Percentiles rank a stretch among this genome's conserved stretches.
phyloP scores from a whole-genome alignment of 139 green algal species.

The Auxenochlorella pyrenoidosa region DNA sequence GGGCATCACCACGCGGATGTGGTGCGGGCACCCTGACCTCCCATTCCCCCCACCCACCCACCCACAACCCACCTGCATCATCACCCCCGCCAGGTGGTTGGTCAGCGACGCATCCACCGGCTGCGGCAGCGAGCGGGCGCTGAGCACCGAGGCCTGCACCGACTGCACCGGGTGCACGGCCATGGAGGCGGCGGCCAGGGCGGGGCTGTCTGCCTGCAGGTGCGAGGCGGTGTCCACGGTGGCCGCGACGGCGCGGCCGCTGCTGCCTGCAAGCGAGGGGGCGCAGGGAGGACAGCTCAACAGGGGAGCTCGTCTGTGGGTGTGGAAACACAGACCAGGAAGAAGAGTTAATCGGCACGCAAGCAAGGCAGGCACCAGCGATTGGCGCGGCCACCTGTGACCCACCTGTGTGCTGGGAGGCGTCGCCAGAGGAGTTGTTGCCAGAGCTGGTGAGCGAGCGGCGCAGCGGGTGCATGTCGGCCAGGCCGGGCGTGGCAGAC shows the following conservation, averaged over 20 bases:
- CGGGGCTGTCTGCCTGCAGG: constrained; percentile 18
- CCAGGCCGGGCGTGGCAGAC: not conserved
- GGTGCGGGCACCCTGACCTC: too few relatives aligned
- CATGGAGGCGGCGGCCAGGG: constrained; percentile 12
- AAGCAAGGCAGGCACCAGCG: not conserved
- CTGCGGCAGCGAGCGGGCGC: not conserved
- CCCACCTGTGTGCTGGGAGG: constrained; percentile 5
- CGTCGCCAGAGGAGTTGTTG: too few relatives aligned
- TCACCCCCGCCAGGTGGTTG: not conserved
- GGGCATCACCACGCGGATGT: too few relatives aligned
- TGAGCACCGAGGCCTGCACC: not conserved
- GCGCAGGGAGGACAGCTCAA: too few relatives aligned
- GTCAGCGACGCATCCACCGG: not conserved
- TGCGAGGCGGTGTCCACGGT: not conserved
- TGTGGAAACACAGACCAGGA: too few relatives aligned
- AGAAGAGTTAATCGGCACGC: too few relatives aligned
- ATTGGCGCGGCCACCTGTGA: too few relatives aligned
- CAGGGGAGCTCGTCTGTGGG: too few relatives aligned
- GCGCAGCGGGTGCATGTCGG: not conserved
- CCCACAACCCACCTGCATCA: constrained; percentile 2
- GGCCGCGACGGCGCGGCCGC: not conserved
- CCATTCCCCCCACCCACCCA: not conserved
- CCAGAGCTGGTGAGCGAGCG: constrained; percentile 4
- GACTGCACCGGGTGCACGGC: constrained; percentile 18
- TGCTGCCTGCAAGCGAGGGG: not conserved